Base-by-base conservation (phyloP, 495 filamentous ascomycete species). In the Bryoglossum gracile region DNA sequence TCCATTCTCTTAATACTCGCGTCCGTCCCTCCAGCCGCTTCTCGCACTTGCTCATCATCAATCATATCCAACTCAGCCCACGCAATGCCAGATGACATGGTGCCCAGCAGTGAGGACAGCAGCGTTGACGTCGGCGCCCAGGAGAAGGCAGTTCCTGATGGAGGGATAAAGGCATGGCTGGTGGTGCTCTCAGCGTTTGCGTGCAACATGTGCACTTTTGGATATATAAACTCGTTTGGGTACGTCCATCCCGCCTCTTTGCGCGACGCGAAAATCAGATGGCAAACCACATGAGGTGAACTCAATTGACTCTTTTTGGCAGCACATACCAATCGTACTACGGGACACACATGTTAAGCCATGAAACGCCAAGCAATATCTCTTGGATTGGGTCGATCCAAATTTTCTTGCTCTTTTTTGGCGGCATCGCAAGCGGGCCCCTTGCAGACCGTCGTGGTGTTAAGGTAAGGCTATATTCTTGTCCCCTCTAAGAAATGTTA, bases 311-410 rank as follows among this genome's bases (percentile, higher is more conserved):
- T 13, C 34, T 37, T 17, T 1, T 37, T 37, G 2, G 34, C 22
- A 26, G 49, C 8, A 10, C 43, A 21, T 52, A 43, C 34, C 33
- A 46, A 40, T 4, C 21, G 11, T 47, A 53, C 18, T 53, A 53
- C 21, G 8, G 13, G 3, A 22, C 4, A 8, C 11, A 11, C 43
- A 46, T 9, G 17, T 19, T 17, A 10, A 21, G 4, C 19, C 80
- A 0, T 76, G 26, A 30, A 30, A 30, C 26, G 26, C 26, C 81
- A 0, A 82, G 81, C 0, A 76, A 80, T 35, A 78, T 90, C 45
- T 83, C 82, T 1, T 89, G 84, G 83, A 79, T 90, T 33, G 82
- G 84, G 3, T 81, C 76, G 17, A 67, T 86, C 21, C 83, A 87
- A 55, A 73, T 86, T 34, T 88, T 86, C 61, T 64, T 87, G 4